These are phyloP conservation scores for Xylaria castorea DNA, from an alignment of 495 filamentous ascomycete species.

Conservation along the genomic window DNA sequence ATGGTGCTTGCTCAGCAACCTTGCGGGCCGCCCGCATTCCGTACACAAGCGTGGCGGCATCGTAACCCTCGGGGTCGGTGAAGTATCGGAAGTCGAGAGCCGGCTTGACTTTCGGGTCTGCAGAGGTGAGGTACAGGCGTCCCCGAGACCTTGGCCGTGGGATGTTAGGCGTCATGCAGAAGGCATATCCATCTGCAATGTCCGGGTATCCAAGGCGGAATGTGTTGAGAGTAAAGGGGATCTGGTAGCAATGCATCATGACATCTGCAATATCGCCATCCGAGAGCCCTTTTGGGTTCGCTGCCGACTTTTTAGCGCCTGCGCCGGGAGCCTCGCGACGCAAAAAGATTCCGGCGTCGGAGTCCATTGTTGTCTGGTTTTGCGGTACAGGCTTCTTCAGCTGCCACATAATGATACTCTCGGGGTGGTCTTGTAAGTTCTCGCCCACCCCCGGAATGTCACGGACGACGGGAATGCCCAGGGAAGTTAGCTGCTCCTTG, in stretches of 20 bases:
- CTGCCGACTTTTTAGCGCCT: slow-evolving; percentile 49
- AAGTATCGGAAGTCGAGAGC: slow-evolving; percentile 89
- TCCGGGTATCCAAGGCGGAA: slow-evolving; percentile 71
- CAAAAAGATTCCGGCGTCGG: slow-evolving; percentile 83
- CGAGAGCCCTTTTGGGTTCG: slow-evolving; percentile 46
- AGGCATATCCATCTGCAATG: slow-evolving; percentile 73
- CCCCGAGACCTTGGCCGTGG: slow-evolving; percentile 79
- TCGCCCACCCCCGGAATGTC: slow-evolving; percentile 81
- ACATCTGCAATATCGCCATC: slow-evolving; percentile 77
- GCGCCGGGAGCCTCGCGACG: slow-evolving; percentile 72
- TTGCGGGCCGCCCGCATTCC: slow-evolving; percentile 74
- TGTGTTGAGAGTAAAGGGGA: slow-evolving; percentile 78
- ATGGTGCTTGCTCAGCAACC: slow-evolving; percentile 72
- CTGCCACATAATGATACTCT: slow-evolving; percentile 84
- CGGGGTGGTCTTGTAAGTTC: slow-evolving; percentile 80
- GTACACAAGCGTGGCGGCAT: slow-evolving; percentile 80
- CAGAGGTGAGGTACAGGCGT: slow-evolving; percentile 71
- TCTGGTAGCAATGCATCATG: slow-evolving; percentile 95
- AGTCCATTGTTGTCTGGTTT: slow-evolving; percentile 85
- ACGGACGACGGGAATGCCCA: slow-evolving; percentile 71
- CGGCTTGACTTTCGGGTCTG: slow-evolving; percentile 75
- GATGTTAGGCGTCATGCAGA: slow-evolving; percentile 93
- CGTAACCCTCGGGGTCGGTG: slow-evolving; percentile 83
- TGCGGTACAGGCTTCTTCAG: slow-evolving; percentile 75
- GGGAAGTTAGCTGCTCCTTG: slow-evolving; percentile 65